Base-by-base conservation (phyloP, 2,329 filamentous ascomycete genomes). In the Arthroderma sp. region DNA sequence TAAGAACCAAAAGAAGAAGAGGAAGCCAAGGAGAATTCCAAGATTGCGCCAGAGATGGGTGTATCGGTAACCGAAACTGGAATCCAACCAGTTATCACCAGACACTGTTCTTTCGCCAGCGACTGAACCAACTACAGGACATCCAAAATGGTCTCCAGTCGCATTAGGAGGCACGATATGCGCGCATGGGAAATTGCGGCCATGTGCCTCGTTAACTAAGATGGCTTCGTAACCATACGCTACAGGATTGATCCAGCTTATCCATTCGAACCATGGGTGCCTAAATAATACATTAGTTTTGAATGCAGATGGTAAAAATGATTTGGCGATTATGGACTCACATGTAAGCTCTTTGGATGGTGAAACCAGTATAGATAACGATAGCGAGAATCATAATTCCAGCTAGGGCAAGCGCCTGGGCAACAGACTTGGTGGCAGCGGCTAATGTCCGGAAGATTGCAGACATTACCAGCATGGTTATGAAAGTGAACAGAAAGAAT, bases 301-400 rank as follows among this genome's bases (percentile, higher is more conserved):
- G 3, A 28, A 4, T 29, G 1, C 8, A 6, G 22, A 30, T 43
- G 15, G 5, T 5, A 8, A 6, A 43, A 7, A 29, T 9, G n/a
- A 28, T 9, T 22, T 4, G 27, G 22, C 29, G 5, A 36, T 6
- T 9, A 28, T 52, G 32, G 29, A 52, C 49, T 49, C 34, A 53
- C 51, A 53, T 53, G 40, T 52, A 52, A 31, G 48, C 47, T 43
- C 77, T 74, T 11, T 76, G 67, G 0, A 69, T 67, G 11, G 73
- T 71, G 53, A 82, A 83, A 0, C 80, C 80, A 0, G 80, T 81
- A 53, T 78, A 84, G 27, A 85, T 76, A 38, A 83, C 69, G 6
- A 82, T 70, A 1, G 66, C 69, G 2, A 77, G 55, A 2, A 77
- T 67, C 31, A 76, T 56, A 2, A 76, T 62, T 42, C 71, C 71